Evolutionary conservation across 1,284 basidiomycete genomes (phyloP), one percentile per base, ranked within the genome.

Genomic region (Pascua guehoae): DNA sequence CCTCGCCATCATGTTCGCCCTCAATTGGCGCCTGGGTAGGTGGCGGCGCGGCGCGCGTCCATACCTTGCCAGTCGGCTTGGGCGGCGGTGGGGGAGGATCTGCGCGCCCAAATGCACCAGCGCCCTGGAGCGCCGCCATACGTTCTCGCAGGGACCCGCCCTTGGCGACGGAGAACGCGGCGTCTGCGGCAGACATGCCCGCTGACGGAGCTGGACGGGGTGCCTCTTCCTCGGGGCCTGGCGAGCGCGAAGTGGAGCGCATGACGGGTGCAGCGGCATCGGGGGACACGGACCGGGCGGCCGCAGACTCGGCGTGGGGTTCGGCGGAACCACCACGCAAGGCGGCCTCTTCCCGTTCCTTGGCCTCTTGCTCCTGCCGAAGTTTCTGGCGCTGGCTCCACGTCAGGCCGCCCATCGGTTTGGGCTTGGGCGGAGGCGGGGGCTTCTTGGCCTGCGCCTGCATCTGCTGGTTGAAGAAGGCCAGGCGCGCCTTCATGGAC

Each of bases 51-150:
- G 79, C 76, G 54, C 78, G 84, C 71, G 88, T 87, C 89, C 90
- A 93, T 73, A 87, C 90, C 66, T 72, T 77, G 10, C 72, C 72
- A 10, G 54, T 66, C 0, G 88, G 68, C 85, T 88, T 63, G 87
- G 87, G 18, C 77, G 85, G 84, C 1, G 87, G 82, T 10, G 85
- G 81, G 4, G 64, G 63, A 12, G 60, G 58, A 12, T 64, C 78
- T 12, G 59, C 53, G 0, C 78, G 61, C 17, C 88, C 88, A 69
- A 92, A 92, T 11, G 81, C 88, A 17, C 87, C 86, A 3, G 70
- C 70, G 7, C 88, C 88, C 69, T 91, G 87, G 40, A 95, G 79
- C 3, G 91, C 89, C 32, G 91, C 91, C 90, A 96, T 95, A 45
- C 92, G 85, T 64, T 94, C 92, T 78, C 87, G 91, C 63, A 96